Base-by-base conservation (phyloP, 495 filamentous ascomycete genomes). In the Neurospora sp. region DNA sequence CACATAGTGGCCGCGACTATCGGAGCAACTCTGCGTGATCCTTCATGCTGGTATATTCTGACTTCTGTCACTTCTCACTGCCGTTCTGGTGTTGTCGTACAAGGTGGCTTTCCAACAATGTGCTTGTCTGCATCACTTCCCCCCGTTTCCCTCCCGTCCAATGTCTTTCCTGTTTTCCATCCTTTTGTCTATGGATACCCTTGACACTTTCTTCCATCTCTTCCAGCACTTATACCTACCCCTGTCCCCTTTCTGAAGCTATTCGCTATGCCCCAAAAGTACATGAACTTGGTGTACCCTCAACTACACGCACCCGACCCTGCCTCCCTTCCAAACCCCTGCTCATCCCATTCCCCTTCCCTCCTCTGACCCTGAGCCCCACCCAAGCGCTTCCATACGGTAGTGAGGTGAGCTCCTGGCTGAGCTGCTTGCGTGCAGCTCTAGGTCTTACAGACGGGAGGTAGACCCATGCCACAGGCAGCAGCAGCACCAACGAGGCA, bases 341-440 rank as follows among this genome's bases (percentile, higher is more conserved):
- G 53, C 27, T 61, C 44, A 71, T 65, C 53, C 42, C 44, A 71
- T 71, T 31, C 53, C 44, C 35, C 35, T 71, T 27, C 46, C 14
- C 41, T 65, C 18, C 22, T 71, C 42, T 40, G 53, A 35, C 41
- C 40, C 27, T 37, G 72, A 75, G 73, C 78, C 75, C 75, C 78
- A 79, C 76, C 77, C 74, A 73, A 75, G 77, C 76, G 77, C 78
- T 79, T 79, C 35, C 35, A 35, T 35, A 35, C 35, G 35, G 5
- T 35, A 61, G 22, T 71, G 41, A 69, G 35, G 35, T 40, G 68
- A 38, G 35, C 68, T 69, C n/a, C 68, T 40, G 18, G 68, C 68
- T 69, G 68, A 10, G 68, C 68, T 69, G 68, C 68, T 40, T 69
- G 39, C 35, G 68, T 69, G 68, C 35, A 61, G 35, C 35, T 69